These are phyloP conservation scores for Kwoniella newhampshirensis DNA, from an alignment of 768 basidiomycete species.

Conservation along the genomic window DNA sequence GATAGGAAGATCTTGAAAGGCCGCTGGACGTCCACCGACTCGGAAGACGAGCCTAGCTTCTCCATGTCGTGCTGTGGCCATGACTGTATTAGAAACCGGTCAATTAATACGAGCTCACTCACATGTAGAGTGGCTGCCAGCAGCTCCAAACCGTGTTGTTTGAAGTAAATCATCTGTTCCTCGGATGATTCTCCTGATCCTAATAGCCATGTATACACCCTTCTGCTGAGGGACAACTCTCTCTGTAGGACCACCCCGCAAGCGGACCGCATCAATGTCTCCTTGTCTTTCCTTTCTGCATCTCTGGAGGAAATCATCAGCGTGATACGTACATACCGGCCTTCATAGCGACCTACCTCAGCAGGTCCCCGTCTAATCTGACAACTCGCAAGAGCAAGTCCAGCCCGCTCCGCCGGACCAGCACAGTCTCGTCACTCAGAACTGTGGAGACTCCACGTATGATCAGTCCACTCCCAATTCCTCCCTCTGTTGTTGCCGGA, in stretches of 20 bases:
- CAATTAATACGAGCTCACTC: conserved; percentile 2
- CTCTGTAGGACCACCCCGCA: conserved; percentile 84
- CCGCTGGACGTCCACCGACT: conserved; percentile 68
- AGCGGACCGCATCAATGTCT: conserved; percentile 81
- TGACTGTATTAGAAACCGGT: neutral
- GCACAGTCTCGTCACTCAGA: conserved; percentile 87
- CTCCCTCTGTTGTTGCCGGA: conserved; percentile 56
- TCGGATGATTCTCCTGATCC: conserved; percentile 77
- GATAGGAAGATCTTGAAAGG: conserved; percentile 97
- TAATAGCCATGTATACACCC: conserved; percentile 89
- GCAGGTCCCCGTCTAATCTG: conserved; percentile 18
- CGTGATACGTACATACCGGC: neutral
- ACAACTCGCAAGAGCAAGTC: conserved; percentile 64
- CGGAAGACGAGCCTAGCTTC: conserved; percentile 55
- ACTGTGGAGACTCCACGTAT: conserved; percentile 87
- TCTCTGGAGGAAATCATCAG: conserved; percentile 13
- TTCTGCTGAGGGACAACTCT: conserved; percentile 87
- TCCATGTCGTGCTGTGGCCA: conserved; percentile 75
- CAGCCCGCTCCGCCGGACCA: conserved; percentile 80
- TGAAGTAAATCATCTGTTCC: conserved; percentile 71
- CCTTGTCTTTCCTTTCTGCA: conserved; percentile 68
- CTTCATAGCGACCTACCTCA: conserved; percentile 26
- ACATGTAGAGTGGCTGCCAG: conserved; percentile 71
- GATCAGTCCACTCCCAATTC: conserved; percentile 79
- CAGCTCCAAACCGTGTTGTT: conserved; percentile 68